These are phyloP conservation scores for Myxozyma geophila DNA, from an alignment of 805 yeast species.

Conservation along the genomic window DNA sequence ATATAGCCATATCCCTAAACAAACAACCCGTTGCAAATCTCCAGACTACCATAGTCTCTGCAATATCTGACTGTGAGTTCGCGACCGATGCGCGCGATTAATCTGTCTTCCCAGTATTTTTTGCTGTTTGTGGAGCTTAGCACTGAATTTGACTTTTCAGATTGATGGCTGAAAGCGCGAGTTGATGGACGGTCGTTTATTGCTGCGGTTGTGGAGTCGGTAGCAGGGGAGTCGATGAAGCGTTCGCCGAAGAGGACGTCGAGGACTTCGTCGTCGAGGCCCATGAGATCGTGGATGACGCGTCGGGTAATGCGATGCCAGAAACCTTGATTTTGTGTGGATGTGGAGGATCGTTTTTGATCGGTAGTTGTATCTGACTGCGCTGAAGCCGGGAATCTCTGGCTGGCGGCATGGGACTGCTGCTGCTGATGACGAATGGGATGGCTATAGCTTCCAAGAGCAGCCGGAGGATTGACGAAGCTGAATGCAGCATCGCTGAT, in stretches of 20 bases:
- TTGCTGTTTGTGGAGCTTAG: slow-evolving; percentile 22
- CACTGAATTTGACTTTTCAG: slow-evolving; percentile 23
- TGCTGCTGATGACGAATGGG: background rate
- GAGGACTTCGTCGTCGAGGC: slow-evolving; percentile 46
- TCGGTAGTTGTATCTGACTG: background rate
- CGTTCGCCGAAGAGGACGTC: slow-evolving; percentile 45
- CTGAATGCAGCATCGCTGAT: slow-evolving; percentile 1
- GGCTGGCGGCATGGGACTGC: background rate
- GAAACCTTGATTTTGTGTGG: slow-evolving; percentile 8
- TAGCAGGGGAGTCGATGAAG: slow-evolving; percentile 29
- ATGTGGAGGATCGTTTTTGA: background rate
- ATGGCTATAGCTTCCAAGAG: background rate
- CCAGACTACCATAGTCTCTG: slow-evolving; percentile 32
- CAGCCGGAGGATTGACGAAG: background rate
- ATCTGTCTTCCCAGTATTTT: slow-evolving; percentile 31
- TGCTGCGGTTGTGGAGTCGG: background rate
- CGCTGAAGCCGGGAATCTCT: background rate
- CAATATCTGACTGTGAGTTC: slow-evolving; percentile 24
- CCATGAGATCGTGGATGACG: slow-evolving; percentile 43
- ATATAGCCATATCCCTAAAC: background rate
- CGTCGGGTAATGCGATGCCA: slow-evolving; percentile 35
- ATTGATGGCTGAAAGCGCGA: background rate
- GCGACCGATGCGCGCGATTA: slow-evolving; percentile 30
- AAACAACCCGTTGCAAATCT: slow-evolving; percentile 30
- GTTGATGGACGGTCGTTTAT: background rate